These are phyloP conservation scores for Dryadomyces quercus-mongolicae DNA, from an alignment of 2,329 filamentous ascomycete species.

Conservation along the genomic window DNA sequence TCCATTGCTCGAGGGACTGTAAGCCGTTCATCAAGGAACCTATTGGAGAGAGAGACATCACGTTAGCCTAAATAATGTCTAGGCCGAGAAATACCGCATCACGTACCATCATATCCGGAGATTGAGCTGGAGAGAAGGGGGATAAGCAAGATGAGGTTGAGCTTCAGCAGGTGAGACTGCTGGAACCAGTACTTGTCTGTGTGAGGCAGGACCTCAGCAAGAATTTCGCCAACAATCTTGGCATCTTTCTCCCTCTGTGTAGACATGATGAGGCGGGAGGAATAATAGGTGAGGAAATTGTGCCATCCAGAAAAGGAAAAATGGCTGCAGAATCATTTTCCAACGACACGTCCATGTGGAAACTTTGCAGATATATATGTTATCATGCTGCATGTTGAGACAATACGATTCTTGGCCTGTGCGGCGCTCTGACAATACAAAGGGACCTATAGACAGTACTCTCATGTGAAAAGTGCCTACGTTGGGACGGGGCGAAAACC, in stretches of 20 bases:
- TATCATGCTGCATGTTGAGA: no score
- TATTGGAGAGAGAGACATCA: not conserved
- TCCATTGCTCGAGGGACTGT: slow-evolving; percentile 24
- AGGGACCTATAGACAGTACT: no score
- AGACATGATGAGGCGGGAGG: not conserved
- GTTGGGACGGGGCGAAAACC: no score
- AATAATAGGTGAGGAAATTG: not conserved
- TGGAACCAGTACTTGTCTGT: slow-evolving; percentile 4
- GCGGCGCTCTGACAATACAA: no score
- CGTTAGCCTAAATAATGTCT: not conserved
- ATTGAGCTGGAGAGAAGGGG: slow-evolving; percentile 1
- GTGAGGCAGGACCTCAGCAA: slow-evolving; percentile 8
- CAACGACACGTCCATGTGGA: no score
- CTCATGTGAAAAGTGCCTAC: no score
- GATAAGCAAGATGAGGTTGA: slow-evolving; percentile 3
- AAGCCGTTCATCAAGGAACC: slow-evolving; percentile 27
- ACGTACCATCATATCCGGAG: slow-evolving; percentile 9
- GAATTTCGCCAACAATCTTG: slow-evolving; percentile 18
- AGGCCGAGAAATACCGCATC: not conserved
- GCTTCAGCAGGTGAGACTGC: slow-evolving; percentile 4
- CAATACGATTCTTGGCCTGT: no score
- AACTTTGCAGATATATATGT: no score
- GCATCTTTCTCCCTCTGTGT: not conserved
- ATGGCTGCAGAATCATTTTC: no score
- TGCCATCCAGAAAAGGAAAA: not conserved